Percentiles rank a stretch among this genome's conserved stretches.
Conservation (phyloP, 2,329 filamentous ascomycete genomes). For the Colletotrichum sp. region DNA sequence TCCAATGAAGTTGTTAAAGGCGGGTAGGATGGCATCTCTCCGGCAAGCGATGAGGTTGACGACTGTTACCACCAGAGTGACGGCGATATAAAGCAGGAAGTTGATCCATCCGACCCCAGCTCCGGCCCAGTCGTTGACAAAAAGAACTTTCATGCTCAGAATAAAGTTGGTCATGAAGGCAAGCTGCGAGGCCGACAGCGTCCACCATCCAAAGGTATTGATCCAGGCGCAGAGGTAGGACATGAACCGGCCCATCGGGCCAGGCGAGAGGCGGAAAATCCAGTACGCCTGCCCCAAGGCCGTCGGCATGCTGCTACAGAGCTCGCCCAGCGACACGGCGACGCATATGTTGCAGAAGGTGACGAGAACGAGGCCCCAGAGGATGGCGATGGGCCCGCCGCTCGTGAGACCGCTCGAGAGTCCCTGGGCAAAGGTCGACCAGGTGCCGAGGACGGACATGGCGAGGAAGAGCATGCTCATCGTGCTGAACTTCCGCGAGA, state of each 20-base stretch:
- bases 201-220: conserved; percentile 66
- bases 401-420: conserved; percentile 51
- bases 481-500: conserved; percentile 53
- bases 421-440: conserved; percentile 59
- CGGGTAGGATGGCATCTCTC: conserved; percentile 47
- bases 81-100: conserved; percentile 59
- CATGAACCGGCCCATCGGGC: conserved; percentile 48
- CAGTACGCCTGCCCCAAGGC: conserved; percentile 66
- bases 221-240: conserved; percentile 66
- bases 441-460: conserved; percentile 63
- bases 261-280: conserved; percentile 48
- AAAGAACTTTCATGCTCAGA: conserved; percentile 60
- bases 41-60: conserved; percentile 59
- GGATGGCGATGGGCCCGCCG: conserved; percentile 57
- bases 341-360: conserved; percentile 58
- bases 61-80: conserved; percentile 50
- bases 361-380: conserved; percentile 60
- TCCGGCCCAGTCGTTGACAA: conserved; percentile 51
- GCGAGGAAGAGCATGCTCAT: conserved; percentile 64
- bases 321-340: conserved; percentile 59
- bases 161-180: conserved; percentile 65
- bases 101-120: conserved; percentile 53
- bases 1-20: conserved; percentile 62
- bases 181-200: conserved; percentile 58
- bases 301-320: conserved; percentile 64